These are phyloP conservation scores for Aspergillus sp. DNA, from an alignment of 2,329 filamentous ascomycete genomes.

Conservation along the genomic window DNA sequence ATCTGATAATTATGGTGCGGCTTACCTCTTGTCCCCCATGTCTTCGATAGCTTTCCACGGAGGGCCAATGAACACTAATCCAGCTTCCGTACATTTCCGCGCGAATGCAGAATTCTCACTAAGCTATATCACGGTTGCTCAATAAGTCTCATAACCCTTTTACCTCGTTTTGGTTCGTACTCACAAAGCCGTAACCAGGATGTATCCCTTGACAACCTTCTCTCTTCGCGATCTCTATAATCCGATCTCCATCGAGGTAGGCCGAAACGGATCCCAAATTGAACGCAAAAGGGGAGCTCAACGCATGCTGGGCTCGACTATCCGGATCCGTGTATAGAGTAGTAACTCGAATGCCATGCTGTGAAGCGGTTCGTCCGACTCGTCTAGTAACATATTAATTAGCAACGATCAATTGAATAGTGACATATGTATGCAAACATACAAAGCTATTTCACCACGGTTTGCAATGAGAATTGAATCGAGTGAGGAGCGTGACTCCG, in stretches of 20 bases:
- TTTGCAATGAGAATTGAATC: constrained; percentile 92
- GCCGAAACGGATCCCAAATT: constrained; percentile 76
- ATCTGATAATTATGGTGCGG: neutral
- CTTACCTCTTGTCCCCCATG: constrained; percentile 86
- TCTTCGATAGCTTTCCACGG: constrained; percentile 67
- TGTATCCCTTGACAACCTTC: constrained; percentile 87
- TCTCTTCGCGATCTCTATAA: constrained; percentile 79
- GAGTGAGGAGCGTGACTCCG: constrained; percentile 33
- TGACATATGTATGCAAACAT: constrained; percentile 14
- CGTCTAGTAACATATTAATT: constrained; percentile 43
- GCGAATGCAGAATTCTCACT: constrained; percentile 93
- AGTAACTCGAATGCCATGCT: constrained; percentile 85
- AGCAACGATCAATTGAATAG: neutral
- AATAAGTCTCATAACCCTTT: neutral
- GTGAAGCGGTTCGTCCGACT: constrained; percentile 78
- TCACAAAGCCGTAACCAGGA: constrained; percentile 82
- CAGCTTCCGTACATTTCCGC: constrained; percentile 77
- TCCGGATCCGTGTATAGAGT: constrained; percentile 95
- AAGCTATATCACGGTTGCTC: constrained; percentile 38
- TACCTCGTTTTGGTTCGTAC: constrained; percentile 10
- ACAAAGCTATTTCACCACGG: constrained; percentile 88
- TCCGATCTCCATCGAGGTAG: constrained; percentile 89
- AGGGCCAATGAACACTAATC: constrained; percentile 89
- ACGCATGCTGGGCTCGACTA: constrained; percentile 76
- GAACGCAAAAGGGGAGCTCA: constrained; percentile 74